Evolutionary conservation across 1,284 basidiomycete genomes (phyloP).

Genomic region (Chondrostereum purpureum): DNA sequence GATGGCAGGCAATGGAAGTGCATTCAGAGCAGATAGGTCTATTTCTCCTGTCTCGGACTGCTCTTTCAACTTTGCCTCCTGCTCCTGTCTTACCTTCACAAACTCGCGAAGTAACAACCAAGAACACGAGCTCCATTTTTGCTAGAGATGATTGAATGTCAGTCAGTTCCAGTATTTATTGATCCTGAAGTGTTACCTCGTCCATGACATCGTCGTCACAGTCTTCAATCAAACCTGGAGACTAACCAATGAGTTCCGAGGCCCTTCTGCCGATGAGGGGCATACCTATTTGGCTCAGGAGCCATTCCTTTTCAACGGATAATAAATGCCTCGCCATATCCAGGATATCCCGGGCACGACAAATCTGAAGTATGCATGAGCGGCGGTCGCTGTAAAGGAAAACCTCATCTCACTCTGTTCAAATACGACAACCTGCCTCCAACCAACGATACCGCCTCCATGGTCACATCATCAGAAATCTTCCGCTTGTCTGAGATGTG

Average conservation of each 20-base stretch:
- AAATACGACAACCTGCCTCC: slow-evolving; percentile 78
- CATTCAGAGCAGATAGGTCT: slow-evolving; percentile 27
- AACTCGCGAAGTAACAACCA: slow-evolving; percentile 71
- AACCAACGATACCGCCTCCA: slow-evolving; percentile 51
- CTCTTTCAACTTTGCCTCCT: slow-evolving; percentile 36
- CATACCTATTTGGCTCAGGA: slow-evolving; percentile 66
- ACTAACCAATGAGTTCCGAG: slow-evolving; percentile 3
- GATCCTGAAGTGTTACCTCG: slow-evolving; percentile 38
- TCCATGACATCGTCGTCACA: slow-evolving; percentile 86
- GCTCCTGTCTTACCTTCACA: slow-evolving; percentile 49
- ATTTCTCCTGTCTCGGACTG: slow-evolving; percentile 31
- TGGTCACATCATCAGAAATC: slow-evolving; percentile 32
- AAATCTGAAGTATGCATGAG: slow-evolving; percentile 26
- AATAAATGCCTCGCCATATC: slow-evolving; percentile 60
- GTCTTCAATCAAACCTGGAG: slow-evolving; percentile 49
- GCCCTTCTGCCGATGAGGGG: slow-evolving; percentile 21
- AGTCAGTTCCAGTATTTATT: not conserved
- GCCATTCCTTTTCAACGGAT: slow-evolving; percentile 70
- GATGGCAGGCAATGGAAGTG: slow-evolving; percentile 52
- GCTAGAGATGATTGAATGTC: slow-evolving; percentile 24
- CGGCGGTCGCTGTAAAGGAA: too few species aligned
- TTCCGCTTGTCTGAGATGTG: slow-evolving; percentile 29
- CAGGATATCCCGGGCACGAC: slow-evolving; percentile 54
- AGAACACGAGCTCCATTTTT: slow-evolving; percentile 80
- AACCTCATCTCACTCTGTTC: slow-evolving; percentile 40